A percentile compares a stretch with the other conserved stretches of the same genome.
phyloP scores from a whole-genome alignment of 1,284 basidiomycete species.

The Chalciporus sp. region DNA sequence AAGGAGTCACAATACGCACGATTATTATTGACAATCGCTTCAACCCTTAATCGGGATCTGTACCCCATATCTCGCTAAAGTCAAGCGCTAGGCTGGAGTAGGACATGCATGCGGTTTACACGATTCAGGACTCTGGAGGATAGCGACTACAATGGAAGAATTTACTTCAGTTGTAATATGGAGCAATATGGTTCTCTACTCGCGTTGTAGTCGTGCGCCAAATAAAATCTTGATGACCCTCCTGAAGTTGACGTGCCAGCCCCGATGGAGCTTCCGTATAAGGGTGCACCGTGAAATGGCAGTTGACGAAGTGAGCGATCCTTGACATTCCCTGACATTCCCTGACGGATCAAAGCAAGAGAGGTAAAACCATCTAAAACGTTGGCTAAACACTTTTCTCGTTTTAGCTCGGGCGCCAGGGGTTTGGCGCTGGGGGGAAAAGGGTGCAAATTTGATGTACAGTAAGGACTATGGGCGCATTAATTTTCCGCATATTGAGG shows the following conservation, averaged over 20 bases:
- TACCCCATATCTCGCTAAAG: constrained; percentile 27
- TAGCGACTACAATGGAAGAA: constrained; percentile 20
- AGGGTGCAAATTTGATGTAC: constrained; percentile 8
- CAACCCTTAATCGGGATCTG: constrained; percentile 16
- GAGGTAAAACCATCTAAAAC: constrained; percentile 9
- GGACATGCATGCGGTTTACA: constrained; percentile 13
- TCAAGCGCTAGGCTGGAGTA: background rate
- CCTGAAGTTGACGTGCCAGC: constrained; percentile 5
- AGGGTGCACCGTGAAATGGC: constrained; percentile 10
- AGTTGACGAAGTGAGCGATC: constrained; percentile 20
- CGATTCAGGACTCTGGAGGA: constrained; percentile 4
- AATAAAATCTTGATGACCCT: constrained; percentile 1
- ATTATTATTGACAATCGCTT: background rate
- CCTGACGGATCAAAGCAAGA: constrained; percentile 32
- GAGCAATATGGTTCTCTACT: constrained; percentile 5
- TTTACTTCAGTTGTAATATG: constrained; percentile 8
- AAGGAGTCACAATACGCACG: constrained; percentile 10
- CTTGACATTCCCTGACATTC: too few relatives aligned
- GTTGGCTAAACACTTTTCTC: constrained; percentile 9
- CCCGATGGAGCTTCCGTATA: constrained; percentile 13
- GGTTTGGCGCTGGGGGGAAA: constrained; percentile 6
- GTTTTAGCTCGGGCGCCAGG: constrained; percentile 7
- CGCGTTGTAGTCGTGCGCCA: constrained; percentile 20
- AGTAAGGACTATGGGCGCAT: background rate
- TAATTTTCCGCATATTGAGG: constrained; percentile 15